These are phyloP conservation scores for Podospora pseudocomata DNA, from an alignment of 495 filamentous ascomycete species.

Conservation along the genomic window DNA sequence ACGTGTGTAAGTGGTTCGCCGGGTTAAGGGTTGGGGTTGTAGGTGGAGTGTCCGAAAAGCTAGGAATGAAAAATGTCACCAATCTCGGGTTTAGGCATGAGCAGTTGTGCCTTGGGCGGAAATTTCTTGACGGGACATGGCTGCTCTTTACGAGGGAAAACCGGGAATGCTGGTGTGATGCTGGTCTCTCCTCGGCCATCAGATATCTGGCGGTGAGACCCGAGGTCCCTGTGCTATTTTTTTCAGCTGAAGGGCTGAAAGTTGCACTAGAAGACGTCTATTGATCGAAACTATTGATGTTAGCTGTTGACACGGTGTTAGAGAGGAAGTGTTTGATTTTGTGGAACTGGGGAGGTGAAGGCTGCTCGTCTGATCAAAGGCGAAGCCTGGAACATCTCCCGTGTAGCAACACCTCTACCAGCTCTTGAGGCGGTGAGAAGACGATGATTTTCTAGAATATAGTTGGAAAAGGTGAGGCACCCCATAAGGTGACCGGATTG, in stretches of 20 bases:
- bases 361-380: neutral
- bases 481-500: neutral
- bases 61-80: neutral
- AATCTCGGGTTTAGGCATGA: neutral
- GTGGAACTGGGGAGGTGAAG: neutral
- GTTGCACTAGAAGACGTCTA: neutral
- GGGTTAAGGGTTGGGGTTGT: neutral
- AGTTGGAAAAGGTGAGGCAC: neutral
- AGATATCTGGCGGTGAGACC: neutral
- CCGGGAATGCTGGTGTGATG: neutral
- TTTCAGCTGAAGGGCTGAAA: neutral
- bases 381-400: neutral
- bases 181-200: neutral
- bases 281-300: neutral
- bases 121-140: neutral
- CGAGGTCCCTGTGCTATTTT: neutral
- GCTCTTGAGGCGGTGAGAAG: neutral
- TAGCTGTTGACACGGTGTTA: neutral
- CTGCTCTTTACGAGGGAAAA: neutral
- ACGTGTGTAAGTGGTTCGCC: neutral
- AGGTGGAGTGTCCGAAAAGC: neutral
- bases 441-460: neutral
- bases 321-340: neutral
- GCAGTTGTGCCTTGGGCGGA: neutral
- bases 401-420: neutral